Conservation (phyloP, 192 early-diverging fungal species). For the Endogone sp. region DNA sequence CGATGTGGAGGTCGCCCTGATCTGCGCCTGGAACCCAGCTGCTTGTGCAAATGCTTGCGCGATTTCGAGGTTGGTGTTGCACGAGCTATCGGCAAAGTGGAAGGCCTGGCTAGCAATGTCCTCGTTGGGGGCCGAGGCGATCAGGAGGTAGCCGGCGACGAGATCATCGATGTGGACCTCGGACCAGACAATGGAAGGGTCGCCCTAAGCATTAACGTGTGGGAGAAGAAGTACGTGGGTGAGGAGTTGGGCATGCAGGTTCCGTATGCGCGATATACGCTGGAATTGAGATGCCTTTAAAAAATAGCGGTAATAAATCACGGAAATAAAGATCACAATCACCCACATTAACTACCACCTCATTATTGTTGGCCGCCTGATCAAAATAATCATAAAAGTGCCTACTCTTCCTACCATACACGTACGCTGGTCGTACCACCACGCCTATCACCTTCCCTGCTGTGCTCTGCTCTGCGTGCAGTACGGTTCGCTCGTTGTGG, state of each 20-base stretch:
- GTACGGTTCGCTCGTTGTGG: background rate
- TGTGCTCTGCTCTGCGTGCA: background rate
- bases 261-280: too few species aligned
- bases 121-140: background rate
- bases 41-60: background rate
- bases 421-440: background rate
- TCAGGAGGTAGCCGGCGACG: conserved; percentile 10
- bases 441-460: background rate
- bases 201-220: conserved; percentile 12
- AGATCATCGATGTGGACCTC: conserved; percentile 33
- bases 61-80: background rate
- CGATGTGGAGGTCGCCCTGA: background rate
- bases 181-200: conserved; percentile 7
- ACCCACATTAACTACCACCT: background rate
- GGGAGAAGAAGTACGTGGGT: conserved; percentile 3
- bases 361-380: background rate
- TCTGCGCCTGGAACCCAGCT: background rate
- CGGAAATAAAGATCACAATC: too few species aligned
- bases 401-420: background rate
- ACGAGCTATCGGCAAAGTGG: background rate
- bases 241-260: conserved; percentile 13
- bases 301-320: too few species aligned
- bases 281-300: background rate
- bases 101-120: background rate
- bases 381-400: background rate